Evolutionary conservation across 2,329 filamentous ascomycete species (phyloP).

Genomic region (Knufia fluminis): DNA sequence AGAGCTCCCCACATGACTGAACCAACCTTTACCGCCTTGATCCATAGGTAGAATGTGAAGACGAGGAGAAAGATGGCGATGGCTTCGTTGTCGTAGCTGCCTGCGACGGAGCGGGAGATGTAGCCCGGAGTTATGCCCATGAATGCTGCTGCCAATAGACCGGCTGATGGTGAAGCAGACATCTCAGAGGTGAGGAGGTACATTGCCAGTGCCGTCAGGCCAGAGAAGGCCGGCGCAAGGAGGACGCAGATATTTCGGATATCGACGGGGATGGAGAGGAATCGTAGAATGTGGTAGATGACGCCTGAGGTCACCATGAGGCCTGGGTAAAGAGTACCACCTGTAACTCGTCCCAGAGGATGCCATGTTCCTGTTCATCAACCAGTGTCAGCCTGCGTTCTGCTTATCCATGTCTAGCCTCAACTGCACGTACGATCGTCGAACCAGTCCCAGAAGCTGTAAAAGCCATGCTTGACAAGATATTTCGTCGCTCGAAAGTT

Average conservation of each 20-base stretch:
- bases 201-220: slow-evolving; percentile 81
- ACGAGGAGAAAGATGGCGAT: slow-evolving; percentile 98
- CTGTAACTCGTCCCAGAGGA: slow-evolving; percentile 92
- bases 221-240: slow-evolving; percentile 87
- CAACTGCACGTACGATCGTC: slow-evolving; percentile 64
- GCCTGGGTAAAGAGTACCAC: slow-evolving; percentile 95
- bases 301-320: slow-evolving; percentile 97
- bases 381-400: not conserved
- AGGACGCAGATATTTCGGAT: slow-evolving; percentile 98
- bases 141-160: slow-evolving; percentile 85
- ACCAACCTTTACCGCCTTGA: slow-evolving; percentile 93
- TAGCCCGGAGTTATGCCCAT: slow-evolving; percentile 98
- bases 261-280: slow-evolving; percentile 84
- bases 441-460: slow-evolving; percentile 99
- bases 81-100: slow-evolving; percentile 98
- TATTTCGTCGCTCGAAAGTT: slow-evolving; percentile 99
- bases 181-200: slow-evolving; percentile 97
- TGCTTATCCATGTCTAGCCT: not conserved
- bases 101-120: slow-evolving; percentile 93
- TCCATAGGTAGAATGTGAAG: slow-evolving; percentile 98
- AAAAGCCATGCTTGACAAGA: slow-evolving; percentile 91
- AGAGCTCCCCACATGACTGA: slow-evolving; percentile 95
- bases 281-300: slow-evolving; percentile 89
- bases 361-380: slow-evolving; percentile 73
- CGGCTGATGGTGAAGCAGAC: slow-evolving; percentile 88